Base-by-base conservation (phyloP, 1,284 basidiomycete species). In the Puccinia coronata region DNA sequence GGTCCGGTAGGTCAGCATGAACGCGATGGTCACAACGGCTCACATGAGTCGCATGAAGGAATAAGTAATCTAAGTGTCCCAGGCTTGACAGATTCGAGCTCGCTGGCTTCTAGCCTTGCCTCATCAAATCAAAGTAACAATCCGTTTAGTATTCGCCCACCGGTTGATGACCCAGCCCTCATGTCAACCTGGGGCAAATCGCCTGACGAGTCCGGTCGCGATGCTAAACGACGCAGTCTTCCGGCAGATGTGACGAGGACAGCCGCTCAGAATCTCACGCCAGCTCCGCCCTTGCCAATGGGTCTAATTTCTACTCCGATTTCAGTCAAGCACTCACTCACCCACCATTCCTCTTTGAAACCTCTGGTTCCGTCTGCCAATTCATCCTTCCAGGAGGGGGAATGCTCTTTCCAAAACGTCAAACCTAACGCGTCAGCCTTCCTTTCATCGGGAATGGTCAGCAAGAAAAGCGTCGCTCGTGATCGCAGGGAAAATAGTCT, bases 391-490 rank as follows among this genome's bases (percentile, higher is more conserved):
- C 67, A 59, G n/a, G 77, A 80, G n/a, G 28, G 28, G 12, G 77
- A 80, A 43, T 47, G 23, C 11, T 80, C 77, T 12, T 80, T 53
- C n/a, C 69, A 80, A 43, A 63, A 65, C 49, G 57, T 72, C 49
- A 80, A 80, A 65, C 79, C 79, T 18, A 71, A 80, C 36, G 79
- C 79, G 4, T 80, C 79, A 14, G 79, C 79, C 28, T 80, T 80
- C 36, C 43, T 80, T n/a, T 80, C 79, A 0, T 63, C 79, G 31
- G 70, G 69, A 20, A 72, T 80, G 69, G 74, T 49, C 3, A 61
- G 65, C 49, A 80, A 80, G 39, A 80, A 70, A 23, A 47, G 39
- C 14, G 34, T 57, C 16, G 55, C 67, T 16, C 65, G 65, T 31
- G 67, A 80, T 28, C 43, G 53, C 31, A 36, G 77, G 34, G 65